phyloP scores from a whole-genome alignment of 495 filamentous ascomycete genomes.

The Cercophora newfieldiana region DNA sequence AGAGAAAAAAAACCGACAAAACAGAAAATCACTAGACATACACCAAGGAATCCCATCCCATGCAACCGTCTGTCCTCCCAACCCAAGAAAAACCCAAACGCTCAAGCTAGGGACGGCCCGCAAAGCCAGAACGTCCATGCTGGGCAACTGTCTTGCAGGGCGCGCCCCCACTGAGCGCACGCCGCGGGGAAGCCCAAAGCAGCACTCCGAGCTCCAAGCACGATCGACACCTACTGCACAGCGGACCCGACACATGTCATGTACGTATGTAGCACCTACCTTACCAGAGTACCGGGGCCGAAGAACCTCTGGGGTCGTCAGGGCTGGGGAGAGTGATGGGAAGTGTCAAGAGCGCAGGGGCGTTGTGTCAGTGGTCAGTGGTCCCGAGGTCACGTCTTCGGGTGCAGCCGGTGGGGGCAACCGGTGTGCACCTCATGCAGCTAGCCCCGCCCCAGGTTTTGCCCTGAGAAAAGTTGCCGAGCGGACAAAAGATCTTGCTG shows the following conservation, averaged over 20 bases:
- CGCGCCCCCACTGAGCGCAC: not conserved
- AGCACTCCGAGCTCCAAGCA: not conserved
- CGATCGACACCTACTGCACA: too few relatives aligned
- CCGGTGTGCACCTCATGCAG: not conserved
- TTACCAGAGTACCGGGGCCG: not conserved
- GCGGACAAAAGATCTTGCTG: too few relatives aligned
- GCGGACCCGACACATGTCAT: too few relatives aligned
- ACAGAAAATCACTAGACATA: too few relatives aligned
- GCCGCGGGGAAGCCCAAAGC: not conserved
- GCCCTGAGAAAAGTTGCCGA: not conserved
- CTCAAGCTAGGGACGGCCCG: not conserved
- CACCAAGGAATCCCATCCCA: not conserved
- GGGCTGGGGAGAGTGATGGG: too few relatives aligned
- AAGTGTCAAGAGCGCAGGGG: too few relatives aligned
- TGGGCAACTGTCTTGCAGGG: not conserved
- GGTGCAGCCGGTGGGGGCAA: not conserved
- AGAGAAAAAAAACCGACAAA: too few relatives aligned
- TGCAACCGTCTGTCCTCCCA: not conserved
- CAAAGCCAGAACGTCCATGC: not conserved
- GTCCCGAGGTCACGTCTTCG: not conserved
- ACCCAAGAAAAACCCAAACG: not conserved
- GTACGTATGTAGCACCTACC: too few relatives aligned
- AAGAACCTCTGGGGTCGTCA: too few relatives aligned
- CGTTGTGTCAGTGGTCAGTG: too few relatives aligned
- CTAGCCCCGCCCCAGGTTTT: not conserved